Evolutionary conservation across 2,329 filamentous ascomycete species (phyloP).

Genomic region (Sordariomycetes sp.): DNA sequence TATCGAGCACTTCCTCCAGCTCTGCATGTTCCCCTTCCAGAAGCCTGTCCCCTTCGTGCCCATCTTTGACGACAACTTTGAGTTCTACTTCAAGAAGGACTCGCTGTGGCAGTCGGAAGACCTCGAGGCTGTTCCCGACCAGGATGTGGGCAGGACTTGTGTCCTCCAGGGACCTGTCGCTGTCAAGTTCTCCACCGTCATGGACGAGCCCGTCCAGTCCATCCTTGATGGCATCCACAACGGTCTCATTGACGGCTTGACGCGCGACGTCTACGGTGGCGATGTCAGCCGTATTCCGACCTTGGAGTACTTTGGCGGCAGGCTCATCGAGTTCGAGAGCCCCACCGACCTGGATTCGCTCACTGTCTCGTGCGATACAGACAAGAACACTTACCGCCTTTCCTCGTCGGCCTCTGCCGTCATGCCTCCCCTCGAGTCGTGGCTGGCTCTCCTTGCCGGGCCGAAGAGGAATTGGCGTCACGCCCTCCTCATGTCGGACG

Average conservation of each 20-base stretch:
- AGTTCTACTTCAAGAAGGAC: conserved; percentile 99
- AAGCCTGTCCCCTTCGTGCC: conserved; percentile 97
- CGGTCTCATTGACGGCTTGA: conserved; percentile 69
- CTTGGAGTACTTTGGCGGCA: conserved; percentile 92
- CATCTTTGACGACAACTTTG: conserved; percentile 89
- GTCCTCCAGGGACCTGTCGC: conserved; percentile 93
- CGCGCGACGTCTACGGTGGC: conserved; percentile 65
- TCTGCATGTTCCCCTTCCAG: conserved; percentile 83
- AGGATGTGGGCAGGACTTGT: conserved; percentile 92
- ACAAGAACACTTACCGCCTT: conserved; percentile 76
- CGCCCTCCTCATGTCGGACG: conserved; percentile 84
- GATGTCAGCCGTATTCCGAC: conserved; percentile 65
- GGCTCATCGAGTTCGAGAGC: conserved; percentile 58
- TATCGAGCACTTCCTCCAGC: conserved; percentile 87
- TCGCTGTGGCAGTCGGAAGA: conserved; percentile 99
- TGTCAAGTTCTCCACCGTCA: conserved; percentile 73
- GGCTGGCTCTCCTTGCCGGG: conserved; percentile 81
- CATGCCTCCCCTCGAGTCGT: conserved; percentile 68
- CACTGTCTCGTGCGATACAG: conserved; percentile 61
- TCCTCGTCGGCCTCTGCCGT: conserved; percentile 60
- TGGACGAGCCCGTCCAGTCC: conserved; percentile 89
- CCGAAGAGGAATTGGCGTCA: conserved; percentile 83
- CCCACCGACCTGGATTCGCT: conserved; percentile 76
- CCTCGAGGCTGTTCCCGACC: conserved; percentile 84
- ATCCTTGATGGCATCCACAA: conserved; percentile 88